Evolutionary conservation across 306 rosid species (phyloP).

Genomic region (Vigna mungo): DNA sequence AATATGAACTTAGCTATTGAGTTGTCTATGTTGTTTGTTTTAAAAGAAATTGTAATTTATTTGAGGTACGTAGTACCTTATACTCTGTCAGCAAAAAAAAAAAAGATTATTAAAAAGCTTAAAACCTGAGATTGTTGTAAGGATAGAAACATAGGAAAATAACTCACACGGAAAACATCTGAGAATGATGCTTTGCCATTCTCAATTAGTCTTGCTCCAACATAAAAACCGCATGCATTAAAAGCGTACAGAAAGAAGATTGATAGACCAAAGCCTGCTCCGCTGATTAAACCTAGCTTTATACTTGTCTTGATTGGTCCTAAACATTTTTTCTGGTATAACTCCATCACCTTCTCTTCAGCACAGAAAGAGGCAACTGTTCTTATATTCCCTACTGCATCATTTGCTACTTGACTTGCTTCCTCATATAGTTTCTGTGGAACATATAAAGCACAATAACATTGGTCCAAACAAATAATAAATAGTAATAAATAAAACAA

Average conservation of each 20-base stretch:
- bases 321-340: constrained; percentile 71
- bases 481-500: not conserved
- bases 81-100: too few relatives aligned
- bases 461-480: not conserved
- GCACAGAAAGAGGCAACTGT: constrained; percentile 90
- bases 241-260: constrained; percentile 54
- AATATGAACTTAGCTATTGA: not conserved
- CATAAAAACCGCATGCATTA: constrained; percentile 65
- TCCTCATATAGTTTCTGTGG: constrained; percentile 76
- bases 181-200: constrained; percentile 59
- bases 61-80: not conserved
- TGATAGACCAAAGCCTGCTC: constrained; percentile 65
- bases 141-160: not conserved
- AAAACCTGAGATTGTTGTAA: constrained; percentile 2
- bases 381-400: constrained; percentile 82
- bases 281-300: constrained; percentile 67
- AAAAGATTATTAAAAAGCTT: too few relatives aligned
- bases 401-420: constrained; percentile 83
- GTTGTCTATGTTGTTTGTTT: not conserved
- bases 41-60: not conserved
- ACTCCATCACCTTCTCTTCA: constrained; percentile 77
- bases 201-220: constrained; percentile 64
- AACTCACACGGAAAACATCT: constrained; percentile 66
- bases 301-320: constrained; percentile 66
- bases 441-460: constrained; percentile 16